Evolutionary conservation across 2,329 filamentous ascomycete species (phyloP), one percentile per base, ranked within the genome.

Genomic region (Fusarium bulbicola): DNA sequence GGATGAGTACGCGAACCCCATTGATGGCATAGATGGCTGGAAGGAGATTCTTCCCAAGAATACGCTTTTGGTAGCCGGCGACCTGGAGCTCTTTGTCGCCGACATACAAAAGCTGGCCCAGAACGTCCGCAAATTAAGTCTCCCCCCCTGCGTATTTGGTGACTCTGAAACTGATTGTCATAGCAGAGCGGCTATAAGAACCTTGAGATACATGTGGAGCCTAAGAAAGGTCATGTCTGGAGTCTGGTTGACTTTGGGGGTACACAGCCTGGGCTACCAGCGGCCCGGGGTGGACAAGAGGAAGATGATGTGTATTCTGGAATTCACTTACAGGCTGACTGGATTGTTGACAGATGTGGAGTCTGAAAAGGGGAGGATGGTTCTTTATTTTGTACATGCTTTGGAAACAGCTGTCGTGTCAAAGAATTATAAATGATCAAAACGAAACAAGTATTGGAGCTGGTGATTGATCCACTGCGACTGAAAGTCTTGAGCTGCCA

Each of bases 91-190:
- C 4, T 52, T 52, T 36, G n/a, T 36, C n/a, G 49, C 49, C 9
- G 49, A 52, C 9, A 36, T 52, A 52, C 49, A 26, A 15, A 52
- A 52, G 16, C n/a, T 52, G n/a, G 30, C 49, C 6, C 30, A 36
- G 18, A 52, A 21, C 16, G 3, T 52, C 30, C 13, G 3, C 12
- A 26, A 36, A 26, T 52, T 52, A 26, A 26, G 49, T 50, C 21
- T 6, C 11, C 28, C 26, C 5, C 5, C 5, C 3, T n/a, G 20
- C 3, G 7, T 1, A 7, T 8, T 30, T 2, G 0, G 0, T 32
- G 11, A 49, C 15, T 18, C 4, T 10, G 21, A 24, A 50, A 50
- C 47, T 32, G 11, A 50, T 18, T 10, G 5, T 4, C 3, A 6
- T 36, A 30, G 9, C 12, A 52, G n/a, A 52, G 32, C 32, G 28